These are phyloP conservation scores for Phytophthora fragariaefolia DNA, from an alignment of 352 stramenopile species.

Conservation along the genomic window DNA sequence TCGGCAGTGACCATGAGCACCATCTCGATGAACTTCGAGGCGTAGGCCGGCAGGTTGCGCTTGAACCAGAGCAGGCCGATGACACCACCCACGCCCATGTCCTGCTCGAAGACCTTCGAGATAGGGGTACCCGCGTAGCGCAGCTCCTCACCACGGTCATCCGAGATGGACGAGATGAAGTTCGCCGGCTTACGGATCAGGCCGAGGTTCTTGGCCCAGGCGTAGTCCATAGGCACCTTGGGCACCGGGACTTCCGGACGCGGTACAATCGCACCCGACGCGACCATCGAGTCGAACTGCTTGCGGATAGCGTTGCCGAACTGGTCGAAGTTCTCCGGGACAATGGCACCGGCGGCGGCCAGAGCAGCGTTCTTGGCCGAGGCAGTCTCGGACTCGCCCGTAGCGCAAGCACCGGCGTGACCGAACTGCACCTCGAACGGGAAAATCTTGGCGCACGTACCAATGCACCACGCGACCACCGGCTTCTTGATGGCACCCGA, in stretches of 20 bases:
- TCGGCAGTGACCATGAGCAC: slow-evolving; percentile 98
- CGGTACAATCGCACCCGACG: slow-evolving; percentile 81
- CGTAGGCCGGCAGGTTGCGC: slow-evolving; percentile 88
- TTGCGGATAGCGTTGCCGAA: slow-evolving; percentile 94
- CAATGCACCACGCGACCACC: slow-evolving; percentile 98
- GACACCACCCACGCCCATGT: slow-evolving; percentile 95
- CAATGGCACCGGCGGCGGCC: slow-evolving; percentile 88
- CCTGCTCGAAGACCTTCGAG: slow-evolving; percentile 94
- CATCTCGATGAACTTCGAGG: slow-evolving; percentile 98
- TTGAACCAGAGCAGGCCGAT: slow-evolving; percentile 97
- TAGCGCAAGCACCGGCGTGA: slow-evolving; percentile 94
- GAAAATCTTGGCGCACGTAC: slow-evolving; percentile 97
- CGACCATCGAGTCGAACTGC: slow-evolving; percentile 88
- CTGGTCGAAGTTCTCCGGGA: slow-evolving; percentile 95
- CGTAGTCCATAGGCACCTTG: slow-evolving; percentile 97
- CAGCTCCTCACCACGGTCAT: slow-evolving; percentile 97
- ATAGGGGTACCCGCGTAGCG: slow-evolving; percentile 96
- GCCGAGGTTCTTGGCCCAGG: slow-evolving; percentile 96
- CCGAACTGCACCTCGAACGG: slow-evolving; percentile 98
- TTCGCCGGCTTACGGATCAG: slow-evolving; percentile 97
- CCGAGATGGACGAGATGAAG: slow-evolving; percentile 98
- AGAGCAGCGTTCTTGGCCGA: slow-evolving; percentile 95
- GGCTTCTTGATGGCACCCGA: slow-evolving; percentile 95
- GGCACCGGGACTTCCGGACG: slow-evolving; percentile 91
- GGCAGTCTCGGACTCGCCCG: slow-evolving; percentile 94